Evolutionary conservation across 2,329 filamentous ascomycete species (phyloP), one percentile per base, ranked within the genome.

Genomic region (Diplodia scrobiculata): DNA sequence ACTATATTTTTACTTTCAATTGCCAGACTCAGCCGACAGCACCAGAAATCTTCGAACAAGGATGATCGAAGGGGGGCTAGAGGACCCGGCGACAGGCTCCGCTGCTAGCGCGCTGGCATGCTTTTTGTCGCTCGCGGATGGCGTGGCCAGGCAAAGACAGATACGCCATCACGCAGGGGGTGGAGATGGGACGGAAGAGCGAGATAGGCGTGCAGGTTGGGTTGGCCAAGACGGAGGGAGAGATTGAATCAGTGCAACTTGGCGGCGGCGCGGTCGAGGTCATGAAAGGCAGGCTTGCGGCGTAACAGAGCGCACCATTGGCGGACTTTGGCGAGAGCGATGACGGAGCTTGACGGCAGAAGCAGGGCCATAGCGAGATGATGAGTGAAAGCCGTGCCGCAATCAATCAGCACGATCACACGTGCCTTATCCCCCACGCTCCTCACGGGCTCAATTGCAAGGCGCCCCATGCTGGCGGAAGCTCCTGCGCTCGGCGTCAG

Each of bases 1-100:
- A 11, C 78, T 81, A 53, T 89, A 88, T 72, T 89, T 87, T 75
- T 91, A 85, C 70, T 84, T 87, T 19, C 74, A 77, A 27, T 76
- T 77, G 1, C 74, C 72, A 25, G 72, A 73, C 32, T 71, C 67
- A 21, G 68, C 69, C 9, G 68, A 73, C 14, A 74, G 74, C n/a
- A 70, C 68, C 21, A 70, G 53, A 5, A 69, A 70, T 36, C 71
- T 90, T 25, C 80, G 86, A 62, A 84, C 87, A 10, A 81, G 89
- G 58, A 88, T 91, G 86, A 81, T 90, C 47, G 77, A 79, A 68
- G 79, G 78, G 0, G 69, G 72, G 5, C 70, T 79, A 7, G 83
- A 85, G 70, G 82, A 84, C 72, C 78, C 82, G 7, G 82, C 81
- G 1, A 84, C 82, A 5, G 82, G 83, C 4, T 81, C 79, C 67